Percentiles rank a stretch among this genome's conserved stretches.
Conservation (phyloP, 2,329 filamentous ascomycete genomes). For the Sarocladiaceae sp. region DNA sequence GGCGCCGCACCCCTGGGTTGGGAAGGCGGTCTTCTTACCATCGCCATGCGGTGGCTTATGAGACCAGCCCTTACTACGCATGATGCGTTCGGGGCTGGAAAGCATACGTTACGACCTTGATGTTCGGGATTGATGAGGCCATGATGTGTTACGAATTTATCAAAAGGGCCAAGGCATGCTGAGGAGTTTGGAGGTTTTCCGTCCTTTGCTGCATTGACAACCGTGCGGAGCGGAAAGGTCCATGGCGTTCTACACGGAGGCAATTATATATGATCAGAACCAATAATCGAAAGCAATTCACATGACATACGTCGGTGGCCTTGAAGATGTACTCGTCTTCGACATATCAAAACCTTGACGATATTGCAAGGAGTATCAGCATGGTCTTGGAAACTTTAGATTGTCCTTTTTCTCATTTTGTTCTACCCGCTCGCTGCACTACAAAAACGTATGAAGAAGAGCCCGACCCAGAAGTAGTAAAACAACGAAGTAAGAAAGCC, state of each 20-base stretch:
- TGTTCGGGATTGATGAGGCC: not conserved
- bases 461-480: not conserved
- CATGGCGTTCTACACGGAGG: slow-evolving; percentile 2
- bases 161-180: slow-evolving; percentile 6
- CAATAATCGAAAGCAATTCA: no score
- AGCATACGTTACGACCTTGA: not conserved
- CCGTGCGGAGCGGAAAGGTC: not conserved
- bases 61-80: not conserved
- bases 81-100: not conserved
- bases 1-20: not conserved
- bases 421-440: slow-evolving; percentile 7
- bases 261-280: no score
- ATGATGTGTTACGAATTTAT: slow-evolving; percentile 4
- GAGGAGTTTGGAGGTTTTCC: slow-evolving; percentile 3
- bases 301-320: no score
- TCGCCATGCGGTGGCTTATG: not conserved
- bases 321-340: not conserved
- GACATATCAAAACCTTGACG: not conserved
- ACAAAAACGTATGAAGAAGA: slow-evolving; percentile 4
- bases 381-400: no score
- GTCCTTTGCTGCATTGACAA: slow-evolving; percentile 4
- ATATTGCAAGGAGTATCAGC: no score
- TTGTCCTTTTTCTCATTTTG: slow-evolving; percentile 2
- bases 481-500: not conserved
- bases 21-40: not conserved